phyloP scores from a whole-genome alignment of 2,329 filamentous ascomycete species.

The Hypoxylon sp. region DNA sequence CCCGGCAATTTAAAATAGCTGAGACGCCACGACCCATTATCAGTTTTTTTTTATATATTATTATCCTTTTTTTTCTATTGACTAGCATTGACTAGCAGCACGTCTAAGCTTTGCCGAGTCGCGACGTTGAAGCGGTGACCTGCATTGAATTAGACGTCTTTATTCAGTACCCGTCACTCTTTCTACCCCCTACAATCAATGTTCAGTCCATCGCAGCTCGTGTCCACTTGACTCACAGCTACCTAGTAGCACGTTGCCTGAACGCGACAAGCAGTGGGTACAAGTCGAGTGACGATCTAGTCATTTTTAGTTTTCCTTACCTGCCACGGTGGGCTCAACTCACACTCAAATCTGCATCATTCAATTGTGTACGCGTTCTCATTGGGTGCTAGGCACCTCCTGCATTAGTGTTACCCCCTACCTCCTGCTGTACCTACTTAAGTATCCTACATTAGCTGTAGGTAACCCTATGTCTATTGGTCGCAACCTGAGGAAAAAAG shows the following conservation, averaged over 20 bases:
- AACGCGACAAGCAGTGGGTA: conserved; percentile 11
- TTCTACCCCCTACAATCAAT: not conserved
- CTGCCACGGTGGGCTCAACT: conserved; percentile 17
- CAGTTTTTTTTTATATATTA: not conserved
- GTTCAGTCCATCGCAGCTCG: not conserved
- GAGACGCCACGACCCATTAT: conserved; percentile 8
- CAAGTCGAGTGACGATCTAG: conserved; percentile 13
- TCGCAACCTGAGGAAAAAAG: conserved; percentile 18
- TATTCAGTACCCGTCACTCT: conserved; percentile 1
- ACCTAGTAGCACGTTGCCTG: no score
- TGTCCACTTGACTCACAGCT: conserved; percentile 22
- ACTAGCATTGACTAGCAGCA: no score
- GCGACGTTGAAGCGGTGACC: conserved; percentile 18
- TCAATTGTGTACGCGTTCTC: conserved; percentile 24
- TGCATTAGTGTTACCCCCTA: conserved; percentile 33
- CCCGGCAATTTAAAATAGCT: conserved; percentile 38
- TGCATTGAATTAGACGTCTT: not conserved
- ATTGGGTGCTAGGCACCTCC: conserved; percentile 34
- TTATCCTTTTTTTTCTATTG: not conserved
- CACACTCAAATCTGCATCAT: conserved; percentile 21
- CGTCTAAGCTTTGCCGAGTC: no score
- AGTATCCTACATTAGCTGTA: conserved; percentile 7
- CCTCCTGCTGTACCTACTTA: conserved; percentile 21
- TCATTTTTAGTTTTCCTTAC: conserved; percentile 7
- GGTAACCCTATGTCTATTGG: conserved; percentile 20